Conservation (phyloP, 2,329 filamentous ascomycete genomes). For the Aureobasidium subglaciale region DNA sequence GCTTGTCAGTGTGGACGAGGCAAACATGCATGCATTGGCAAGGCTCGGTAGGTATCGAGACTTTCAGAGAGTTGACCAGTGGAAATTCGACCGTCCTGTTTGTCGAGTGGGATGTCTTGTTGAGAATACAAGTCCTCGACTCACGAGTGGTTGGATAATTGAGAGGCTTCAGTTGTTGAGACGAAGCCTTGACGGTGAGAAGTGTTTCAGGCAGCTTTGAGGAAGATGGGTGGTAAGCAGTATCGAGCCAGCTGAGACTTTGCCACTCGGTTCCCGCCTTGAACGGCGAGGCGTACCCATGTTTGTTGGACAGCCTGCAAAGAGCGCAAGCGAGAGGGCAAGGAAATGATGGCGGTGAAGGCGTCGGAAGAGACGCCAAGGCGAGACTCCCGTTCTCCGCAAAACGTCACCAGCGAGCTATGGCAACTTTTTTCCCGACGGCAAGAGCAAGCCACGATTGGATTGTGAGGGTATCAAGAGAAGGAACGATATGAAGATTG, state of each 20-base stretch:
- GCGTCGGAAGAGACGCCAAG: background rate
- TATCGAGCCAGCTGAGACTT: background rate
- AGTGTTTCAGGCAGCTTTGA: background rate
- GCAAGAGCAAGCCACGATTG: background rate
- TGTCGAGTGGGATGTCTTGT: background rate
- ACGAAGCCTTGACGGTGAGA: slow-evolving; percentile 3
- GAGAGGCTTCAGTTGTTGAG: background rate
- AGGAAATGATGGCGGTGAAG: background rate
- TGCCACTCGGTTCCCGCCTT: background rate
- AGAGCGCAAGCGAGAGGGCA: background rate
- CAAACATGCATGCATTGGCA: slow-evolving; percentile 8
- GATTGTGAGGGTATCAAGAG: background rate
- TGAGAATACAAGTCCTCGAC: background rate
- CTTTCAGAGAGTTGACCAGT: background rate
- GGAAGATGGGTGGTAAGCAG: background rate
- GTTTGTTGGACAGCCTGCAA: background rate
- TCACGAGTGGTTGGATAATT: background rate
- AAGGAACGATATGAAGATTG: slow-evolving; percentile 8
- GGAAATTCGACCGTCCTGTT: background rate
- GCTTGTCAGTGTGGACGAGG: background rate
- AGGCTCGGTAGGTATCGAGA: background rate
- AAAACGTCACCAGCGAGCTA: background rate
- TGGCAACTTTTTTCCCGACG: background rate
- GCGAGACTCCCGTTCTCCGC: background rate
- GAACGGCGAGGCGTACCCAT: background rate